phyloP scores from a whole-genome alignment of 495 filamentous ascomycete genomes.

The Aspergillus nanangensis region DNA sequence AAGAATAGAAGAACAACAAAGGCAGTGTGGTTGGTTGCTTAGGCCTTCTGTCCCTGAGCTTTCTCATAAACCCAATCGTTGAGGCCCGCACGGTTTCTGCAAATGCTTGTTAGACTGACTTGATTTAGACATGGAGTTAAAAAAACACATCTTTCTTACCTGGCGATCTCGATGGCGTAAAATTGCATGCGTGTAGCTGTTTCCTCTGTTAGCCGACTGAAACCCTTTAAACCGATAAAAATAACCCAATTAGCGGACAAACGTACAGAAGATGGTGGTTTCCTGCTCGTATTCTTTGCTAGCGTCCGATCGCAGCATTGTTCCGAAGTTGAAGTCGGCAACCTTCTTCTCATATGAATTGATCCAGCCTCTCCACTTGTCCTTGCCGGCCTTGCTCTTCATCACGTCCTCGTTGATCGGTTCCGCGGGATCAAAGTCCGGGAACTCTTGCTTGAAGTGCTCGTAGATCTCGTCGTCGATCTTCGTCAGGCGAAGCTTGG shows the following conservation, averaged over 20 bases:
- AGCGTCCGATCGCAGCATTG: slow-evolving; percentile 75
- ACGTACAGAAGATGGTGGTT: slow-evolving; percentile 74
- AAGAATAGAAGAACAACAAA: no score
- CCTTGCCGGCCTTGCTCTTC: slow-evolving; percentile 97
- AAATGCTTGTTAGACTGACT: no score
- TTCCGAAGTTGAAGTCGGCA: slow-evolving; percentile 96
- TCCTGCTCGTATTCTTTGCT: slow-evolving; percentile 82
- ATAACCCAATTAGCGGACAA: background rate
- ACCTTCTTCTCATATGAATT: slow-evolving; percentile 89
- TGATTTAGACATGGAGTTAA: no score
- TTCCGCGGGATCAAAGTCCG: slow-evolving; percentile 78
- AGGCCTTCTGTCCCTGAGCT: slow-evolving; percentile 42
- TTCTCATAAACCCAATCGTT: slow-evolving; percentile 97
- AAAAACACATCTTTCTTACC: no score
- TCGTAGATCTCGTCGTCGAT: slow-evolving; percentile 91
- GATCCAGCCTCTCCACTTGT: slow-evolving; percentile 93
- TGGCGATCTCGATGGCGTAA: slow-evolving; percentile 92
- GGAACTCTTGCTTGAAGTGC: slow-evolving; percentile 81
- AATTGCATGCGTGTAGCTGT: slow-evolving; percentile 83
- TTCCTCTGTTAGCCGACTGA: slow-evolving; percentile 13
- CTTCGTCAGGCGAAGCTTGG: slow-evolving; percentile 81
- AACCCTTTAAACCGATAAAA: no score
- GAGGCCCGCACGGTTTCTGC: slow-evolving; percentile 75
- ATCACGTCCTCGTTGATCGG: slow-evolving; percentile 88
- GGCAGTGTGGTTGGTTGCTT: background rate